Base-by-base conservation (phyloP, 1,284 basidiomycete species). In the Tremellales sp. region DNA sequence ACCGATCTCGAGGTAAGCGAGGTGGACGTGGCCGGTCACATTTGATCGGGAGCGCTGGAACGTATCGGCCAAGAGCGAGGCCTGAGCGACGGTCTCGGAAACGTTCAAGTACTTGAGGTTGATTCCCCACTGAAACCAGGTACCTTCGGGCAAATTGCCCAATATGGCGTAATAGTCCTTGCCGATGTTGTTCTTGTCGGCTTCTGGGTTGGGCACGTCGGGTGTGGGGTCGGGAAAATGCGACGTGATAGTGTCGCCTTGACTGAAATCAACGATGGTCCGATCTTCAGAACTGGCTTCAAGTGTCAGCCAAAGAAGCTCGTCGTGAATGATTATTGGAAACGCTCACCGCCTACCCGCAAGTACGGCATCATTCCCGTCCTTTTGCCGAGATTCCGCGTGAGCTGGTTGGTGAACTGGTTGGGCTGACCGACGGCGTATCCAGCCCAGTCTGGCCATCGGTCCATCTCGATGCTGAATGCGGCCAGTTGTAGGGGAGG, bases 71-170 rank as follows among this genome's bases (percentile, higher is more conserved):
- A 86, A 79, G 0, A 82, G 78, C 47, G 75, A 70, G 0, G 81
- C 79, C 70, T 84, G 79, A n/a, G 82, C 77, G 42, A 78, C 77
- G 0, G 78, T 80, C 37, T 81, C 79, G 27, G 81, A 82, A 47
- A 81, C 51, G 58, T 85, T 84, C 50, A 79, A 71, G 26, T 72
- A 60, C 11, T 81, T 80, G 21, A 85, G 68, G 64, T 85, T 85
- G 47, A 86, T 75, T n/a, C 84, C 85, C 82, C 82, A 86, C 76
- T 81, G 54, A 84, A 81, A 57, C 76, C 78, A 2, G 4, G 61
- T 64, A 8, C 54, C 55, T 12, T 43, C 37, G 25, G 82, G 83
- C 40, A 86, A 76, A 58, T 81, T 80, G 25, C 75, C 75, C 3
- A 80, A 79, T 3, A 82, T 69, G 15, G 72, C 59, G 57, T 85